These are phyloP conservation scores for Hippophae rhamnoides DNA, from an alignment of 306 rosid genomes.

Conservation along the genomic window DNA sequence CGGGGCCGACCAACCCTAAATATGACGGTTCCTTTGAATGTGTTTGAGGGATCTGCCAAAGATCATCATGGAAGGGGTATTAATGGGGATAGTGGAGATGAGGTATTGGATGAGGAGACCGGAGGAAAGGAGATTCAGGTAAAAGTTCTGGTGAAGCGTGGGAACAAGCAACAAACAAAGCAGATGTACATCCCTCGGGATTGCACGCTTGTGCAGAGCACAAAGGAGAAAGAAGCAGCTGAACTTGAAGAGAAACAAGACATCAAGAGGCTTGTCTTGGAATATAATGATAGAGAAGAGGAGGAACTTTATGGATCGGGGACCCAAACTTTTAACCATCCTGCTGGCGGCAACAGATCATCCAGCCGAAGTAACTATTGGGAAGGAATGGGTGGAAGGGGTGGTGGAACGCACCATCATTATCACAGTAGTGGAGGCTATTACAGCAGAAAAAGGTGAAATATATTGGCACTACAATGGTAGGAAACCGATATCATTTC, in stretches of 20 bases:
- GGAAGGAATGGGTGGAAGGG: conserved; percentile 59
- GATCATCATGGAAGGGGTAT: conserved; percentile 75
- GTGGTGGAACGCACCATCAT: conserved; percentile 61
- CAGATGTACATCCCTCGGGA: conserved; percentile 91
- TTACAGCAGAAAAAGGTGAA: conserved; percentile 64
- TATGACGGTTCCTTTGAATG: conserved; percentile 91
- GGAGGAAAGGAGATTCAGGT: conserved; percentile 79
- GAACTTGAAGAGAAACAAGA: conserved; percentile 99
- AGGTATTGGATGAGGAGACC: conserved; percentile 61
- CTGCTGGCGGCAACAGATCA: conserved; percentile 44
- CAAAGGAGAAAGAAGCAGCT: conserved; percentile 97
- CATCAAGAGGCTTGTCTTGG: conserved; percentile 87
- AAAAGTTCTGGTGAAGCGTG: conserved; percentile 98
- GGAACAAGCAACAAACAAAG: conserved; percentile 92
- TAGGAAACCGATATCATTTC: not conserved
- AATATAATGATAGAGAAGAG: conserved; percentile 95
- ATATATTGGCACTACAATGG: not conserved
- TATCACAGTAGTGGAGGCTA: conserved; percentile 60
- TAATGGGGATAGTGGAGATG: conserved; percentile 93
- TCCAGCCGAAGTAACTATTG: conserved; percentile 49
- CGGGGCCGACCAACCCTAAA: conserved; percentile 84
- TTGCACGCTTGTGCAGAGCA: conserved; percentile 81
- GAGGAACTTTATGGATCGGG: conserved; percentile 89
- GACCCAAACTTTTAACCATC: conserved; percentile 69
- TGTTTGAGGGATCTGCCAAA: conserved; percentile 79